Evolutionary conservation across 2,329 filamentous ascomycete species (phyloP).

Genomic region (Curvularia hawaiiensis): DNA sequence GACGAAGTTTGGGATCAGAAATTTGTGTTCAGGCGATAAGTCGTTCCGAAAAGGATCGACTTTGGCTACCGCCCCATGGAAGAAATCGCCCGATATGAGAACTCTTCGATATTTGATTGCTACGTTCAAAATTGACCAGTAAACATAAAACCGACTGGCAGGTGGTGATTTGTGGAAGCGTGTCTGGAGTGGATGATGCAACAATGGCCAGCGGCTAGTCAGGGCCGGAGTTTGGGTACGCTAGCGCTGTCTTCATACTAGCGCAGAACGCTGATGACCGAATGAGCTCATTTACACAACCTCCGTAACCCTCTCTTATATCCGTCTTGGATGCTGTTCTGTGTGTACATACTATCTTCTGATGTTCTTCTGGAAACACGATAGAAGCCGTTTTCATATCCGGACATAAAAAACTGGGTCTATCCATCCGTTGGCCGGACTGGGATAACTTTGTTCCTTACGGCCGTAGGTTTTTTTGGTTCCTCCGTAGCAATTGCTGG

Average conservation of each 20-base stretch:
- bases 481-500: neutral
- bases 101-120: neutral
- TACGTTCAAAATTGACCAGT: neutral
- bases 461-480: neutral
- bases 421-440: neutral
- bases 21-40: slow-evolving; percentile 5
- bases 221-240: slow-evolving; percentile 9
- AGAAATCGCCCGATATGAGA: neutral
- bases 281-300: no score
- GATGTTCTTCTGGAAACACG: no score
- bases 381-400: no score
- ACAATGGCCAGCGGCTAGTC: neutral
- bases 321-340: neutral
- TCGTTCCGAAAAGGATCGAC: neutral
- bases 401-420: neutral
- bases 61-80: slow-evolving; percentile 7
- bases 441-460: neutral
- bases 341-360: neutral
- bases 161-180: neutral
- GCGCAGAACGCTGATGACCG: neutral
- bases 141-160: neutral
- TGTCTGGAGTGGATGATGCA: slow-evolving; percentile 21
- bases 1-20: neutral
- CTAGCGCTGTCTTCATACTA: slow-evolving; percentile 6
- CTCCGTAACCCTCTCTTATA: neutral